phyloP scores from a whole-genome alignment of 192 early-diverging fungal species.

The Globomyces pollinis-pini region DNA sequence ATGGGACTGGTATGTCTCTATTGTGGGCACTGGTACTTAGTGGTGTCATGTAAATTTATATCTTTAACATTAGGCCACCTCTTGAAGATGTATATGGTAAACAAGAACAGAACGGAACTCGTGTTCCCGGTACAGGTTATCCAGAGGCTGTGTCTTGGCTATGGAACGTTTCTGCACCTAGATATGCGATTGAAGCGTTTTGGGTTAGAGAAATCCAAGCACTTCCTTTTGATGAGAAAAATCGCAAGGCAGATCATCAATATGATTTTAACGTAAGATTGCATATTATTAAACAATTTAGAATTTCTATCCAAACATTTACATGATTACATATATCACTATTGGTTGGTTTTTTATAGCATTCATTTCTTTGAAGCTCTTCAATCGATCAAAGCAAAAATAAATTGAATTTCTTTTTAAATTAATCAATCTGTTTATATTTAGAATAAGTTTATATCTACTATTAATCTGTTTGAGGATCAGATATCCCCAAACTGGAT shows the following conservation, averaged over 20 bases:
- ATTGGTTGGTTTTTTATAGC: constrained; percentile 44
- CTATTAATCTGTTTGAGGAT: no score
- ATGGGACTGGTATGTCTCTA: constrained; percentile 52
- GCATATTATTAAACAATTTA: constrained; percentile 33
- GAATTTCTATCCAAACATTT: constrained; percentile 24
- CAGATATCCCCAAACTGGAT: no score
- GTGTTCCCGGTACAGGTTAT: neutral
- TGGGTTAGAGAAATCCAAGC: constrained; percentile 46
- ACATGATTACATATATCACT: constrained; percentile 33
- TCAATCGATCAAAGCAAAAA: constrained; percentile 41
- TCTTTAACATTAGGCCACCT: no score
- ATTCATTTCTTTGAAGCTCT: constrained; percentile 44
- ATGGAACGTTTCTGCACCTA: constrained; percentile 52
- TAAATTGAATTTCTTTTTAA: no score
- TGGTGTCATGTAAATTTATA: no score
- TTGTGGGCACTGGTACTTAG: constrained; percentile 44
- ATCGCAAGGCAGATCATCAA: constrained; percentile 7
- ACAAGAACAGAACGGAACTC: no score
- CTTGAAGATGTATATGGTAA: constrained; percentile 39
- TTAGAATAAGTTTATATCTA: no score
- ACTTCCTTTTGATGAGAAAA: constrained; percentile 23
- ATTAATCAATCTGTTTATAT: no score
- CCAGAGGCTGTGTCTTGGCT: constrained; percentile 31
- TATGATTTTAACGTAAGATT: constrained; percentile 11
- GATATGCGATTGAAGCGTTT: constrained; percentile 54